Conservation (phyloP, 2,329 filamentous ascomycete genomes). For the Phaeosphaeriaceae sp. region DNA sequence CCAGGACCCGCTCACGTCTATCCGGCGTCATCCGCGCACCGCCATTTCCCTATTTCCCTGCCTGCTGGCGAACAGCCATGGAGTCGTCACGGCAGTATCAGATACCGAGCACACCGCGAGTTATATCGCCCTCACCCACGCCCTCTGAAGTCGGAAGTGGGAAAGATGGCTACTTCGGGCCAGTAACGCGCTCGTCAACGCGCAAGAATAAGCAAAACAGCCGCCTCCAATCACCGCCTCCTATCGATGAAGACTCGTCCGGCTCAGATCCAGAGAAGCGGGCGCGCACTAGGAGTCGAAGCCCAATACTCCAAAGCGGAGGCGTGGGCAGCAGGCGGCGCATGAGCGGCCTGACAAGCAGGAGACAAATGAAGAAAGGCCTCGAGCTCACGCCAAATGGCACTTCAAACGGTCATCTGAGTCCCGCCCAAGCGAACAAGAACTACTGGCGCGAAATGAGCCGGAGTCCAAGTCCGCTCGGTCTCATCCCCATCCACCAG, state of each 20-base stretch:
- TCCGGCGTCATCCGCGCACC: conserved; percentile 65
- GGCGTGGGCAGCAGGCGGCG: conserved; percentile 45
- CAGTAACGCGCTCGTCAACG: conserved; percentile 78
- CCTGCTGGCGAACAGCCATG: conserved; percentile 50
- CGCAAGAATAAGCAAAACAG: conserved; percentile 60
- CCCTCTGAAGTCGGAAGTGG: conserved; percentile 56
- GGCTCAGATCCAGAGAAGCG: conserved; percentile 63
- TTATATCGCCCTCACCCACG: conserved; percentile 84
- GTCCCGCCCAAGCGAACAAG: conserved; percentile 68
- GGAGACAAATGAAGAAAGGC: conserved; percentile 53
- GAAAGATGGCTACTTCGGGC: conserved; percentile 72
- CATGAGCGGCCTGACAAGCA: conserved; percentile 62
- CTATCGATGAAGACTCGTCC: conserved; percentile 69
- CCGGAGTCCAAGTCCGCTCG: conserved; percentile 88
- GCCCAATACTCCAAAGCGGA: conserved; percentile 61
- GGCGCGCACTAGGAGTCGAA: conserved; percentile 75
- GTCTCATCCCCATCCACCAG: conserved; percentile 92
- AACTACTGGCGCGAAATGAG: conserved; percentile 89
- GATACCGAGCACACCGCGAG: conserved; percentile 81
- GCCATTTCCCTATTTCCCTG: conserved; percentile 66
- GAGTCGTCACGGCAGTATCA: conserved; percentile 60
- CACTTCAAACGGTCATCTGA: conserved; percentile 72
- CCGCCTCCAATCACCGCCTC: conserved; percentile 63
- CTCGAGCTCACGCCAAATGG: conserved; percentile 50
- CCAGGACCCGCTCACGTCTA: conserved; percentile 50